Percentiles rank a stretch among this genome's conserved stretches.
Evolutionary conservation across 2,329 filamentous ascomycete genomes (phyloP).

Genomic region (Parastagonospora avenae): DNA sequence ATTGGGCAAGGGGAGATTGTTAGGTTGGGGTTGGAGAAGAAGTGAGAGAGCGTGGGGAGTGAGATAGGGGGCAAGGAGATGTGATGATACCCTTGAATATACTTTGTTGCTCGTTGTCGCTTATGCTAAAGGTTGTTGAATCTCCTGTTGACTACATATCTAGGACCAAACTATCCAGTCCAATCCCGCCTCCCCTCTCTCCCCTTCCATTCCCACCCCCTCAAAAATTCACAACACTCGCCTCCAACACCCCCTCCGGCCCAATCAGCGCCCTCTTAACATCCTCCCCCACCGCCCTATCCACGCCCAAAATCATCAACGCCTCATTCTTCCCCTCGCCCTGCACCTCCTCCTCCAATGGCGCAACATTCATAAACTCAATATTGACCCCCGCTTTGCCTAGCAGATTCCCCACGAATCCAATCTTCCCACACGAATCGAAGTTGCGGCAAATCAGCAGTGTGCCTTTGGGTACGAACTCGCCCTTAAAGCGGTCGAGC

Average conservation of each 20-base stretch:
- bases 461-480: slow-evolving; percentile 74
- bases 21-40: slow-evolving; percentile 63
- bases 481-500: slow-evolving; percentile 73
- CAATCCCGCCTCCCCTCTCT: background rate
- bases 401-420: slow-evolving; percentile 73
- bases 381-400: slow-evolving; percentile 77
- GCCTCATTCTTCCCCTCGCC: slow-evolving; percentile 63
- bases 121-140: no score
- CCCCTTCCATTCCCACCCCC: background rate
- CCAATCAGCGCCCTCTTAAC: slow-evolving; percentile 57
- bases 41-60: no score
- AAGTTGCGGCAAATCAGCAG: slow-evolving; percentile 82
- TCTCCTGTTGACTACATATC: no score
- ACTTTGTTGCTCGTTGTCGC: no score
- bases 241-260: slow-evolving; percentile 58
- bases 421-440: slow-evolving; percentile 82
- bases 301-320: slow-evolving; percentile 80
- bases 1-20: slow-evolving; percentile 67
- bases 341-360: slow-evolving; percentile 53
- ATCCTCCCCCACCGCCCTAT: slow-evolving; percentile 65
- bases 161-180: background rate
- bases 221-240: slow-evolving; percentile 55
- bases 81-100: no score
- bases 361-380: slow-evolving; percentile 76
- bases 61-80: no score